A percentile compares a stretch with the other conserved stretches of the same genome.
These are phyloP conservation scores for Fusarium miscanthi DNA, from an alignment of 2,329 filamentous ascomycete genomes.

Conservation along the genomic window DNA sequence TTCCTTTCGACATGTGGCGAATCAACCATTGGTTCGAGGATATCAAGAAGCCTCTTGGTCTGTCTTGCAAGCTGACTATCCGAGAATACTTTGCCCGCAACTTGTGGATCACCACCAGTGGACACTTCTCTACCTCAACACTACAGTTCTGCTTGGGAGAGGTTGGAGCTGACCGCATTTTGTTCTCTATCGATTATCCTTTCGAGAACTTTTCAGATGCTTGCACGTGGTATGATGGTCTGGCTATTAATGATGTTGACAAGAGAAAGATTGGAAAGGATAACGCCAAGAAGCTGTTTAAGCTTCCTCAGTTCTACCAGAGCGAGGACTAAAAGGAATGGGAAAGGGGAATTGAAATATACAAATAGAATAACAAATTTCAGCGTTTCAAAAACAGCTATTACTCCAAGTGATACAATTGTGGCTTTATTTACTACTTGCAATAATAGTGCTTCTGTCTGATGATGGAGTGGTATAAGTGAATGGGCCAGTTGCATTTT, in stretches of 20 bases:
- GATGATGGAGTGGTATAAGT: too few relatives aligned
- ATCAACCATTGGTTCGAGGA: constrained; percentile 68
- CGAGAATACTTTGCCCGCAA: constrained; percentile 65
- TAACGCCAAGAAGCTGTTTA: constrained; percentile 57
- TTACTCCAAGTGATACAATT: not conserved
- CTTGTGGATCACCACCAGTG: constrained; percentile 67
- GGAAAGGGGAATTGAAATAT: not conserved
- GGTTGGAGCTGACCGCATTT: constrained; percentile 60
- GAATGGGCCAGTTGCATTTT: too few relatives aligned
- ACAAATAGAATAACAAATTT: not conserved
- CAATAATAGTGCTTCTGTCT: not conserved
- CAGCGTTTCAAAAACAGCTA: not conserved
- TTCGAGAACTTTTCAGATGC: constrained; percentile 60
- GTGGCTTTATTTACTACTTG: too few relatives aligned
- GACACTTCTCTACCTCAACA: constrained; percentile 65
- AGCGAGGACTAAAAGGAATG: constrained; percentile 27
- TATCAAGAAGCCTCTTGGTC: constrained; percentile 61
- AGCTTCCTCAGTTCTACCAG: constrained; percentile 44
- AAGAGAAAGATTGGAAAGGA: constrained; percentile 56
- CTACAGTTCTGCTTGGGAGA: constrained; percentile 61
- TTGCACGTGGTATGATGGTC: constrained; percentile 55
- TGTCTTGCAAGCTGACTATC: constrained; percentile 60
- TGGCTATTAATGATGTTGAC: constrained; percentile 50
- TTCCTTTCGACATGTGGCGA: constrained; percentile 62
- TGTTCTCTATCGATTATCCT: constrained; percentile 66